Evolutionary conservation across 345 rosid genomes (phyloP).

Genomic region (Eucalyptus regnans): DNA sequence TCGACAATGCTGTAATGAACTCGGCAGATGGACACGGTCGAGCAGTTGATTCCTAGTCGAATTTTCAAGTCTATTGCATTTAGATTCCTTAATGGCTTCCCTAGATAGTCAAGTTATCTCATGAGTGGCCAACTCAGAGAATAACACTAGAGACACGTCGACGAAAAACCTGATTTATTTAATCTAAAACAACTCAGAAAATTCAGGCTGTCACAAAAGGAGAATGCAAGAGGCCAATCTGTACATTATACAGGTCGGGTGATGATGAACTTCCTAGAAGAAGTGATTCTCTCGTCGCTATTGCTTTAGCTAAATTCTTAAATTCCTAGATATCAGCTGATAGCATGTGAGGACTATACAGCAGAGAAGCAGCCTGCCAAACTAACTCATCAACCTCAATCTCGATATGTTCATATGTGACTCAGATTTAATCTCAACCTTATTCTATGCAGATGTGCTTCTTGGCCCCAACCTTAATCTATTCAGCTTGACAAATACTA

Average conservation of each 20-base stretch:
- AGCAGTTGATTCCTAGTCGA: too few relatives aligned
- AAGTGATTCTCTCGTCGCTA: conserved; percentile 17
- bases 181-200: too few relatives aligned
- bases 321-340: conserved; percentile 45
- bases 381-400: not conserved
- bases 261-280: conserved; percentile 6
- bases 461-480: not conserved
- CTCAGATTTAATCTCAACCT: not conserved
- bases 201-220: not conserved
- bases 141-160: too few relatives aligned
- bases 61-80: too few relatives aligned
- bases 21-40: too few relatives aligned
- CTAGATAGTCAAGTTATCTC: too few relatives aligned
- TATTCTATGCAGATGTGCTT: not conserved
- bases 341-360: conserved; percentile 43
- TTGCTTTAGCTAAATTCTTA: conserved; percentile 25
- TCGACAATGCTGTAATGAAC: too few relatives aligned
- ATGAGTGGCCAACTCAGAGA: too few relatives aligned
- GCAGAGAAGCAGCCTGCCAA: conserved; percentile 47
- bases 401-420: not conserved
- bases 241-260: conserved; percentile 34
- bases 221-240: conserved; percentile 5
- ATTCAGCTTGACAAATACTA: not conserved
- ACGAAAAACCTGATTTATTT: too few relatives aligned
- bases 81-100: too few relatives aligned